Conservation (phyloP, 805 yeast genomes). For the Barnettozyma sp. region DNA sequence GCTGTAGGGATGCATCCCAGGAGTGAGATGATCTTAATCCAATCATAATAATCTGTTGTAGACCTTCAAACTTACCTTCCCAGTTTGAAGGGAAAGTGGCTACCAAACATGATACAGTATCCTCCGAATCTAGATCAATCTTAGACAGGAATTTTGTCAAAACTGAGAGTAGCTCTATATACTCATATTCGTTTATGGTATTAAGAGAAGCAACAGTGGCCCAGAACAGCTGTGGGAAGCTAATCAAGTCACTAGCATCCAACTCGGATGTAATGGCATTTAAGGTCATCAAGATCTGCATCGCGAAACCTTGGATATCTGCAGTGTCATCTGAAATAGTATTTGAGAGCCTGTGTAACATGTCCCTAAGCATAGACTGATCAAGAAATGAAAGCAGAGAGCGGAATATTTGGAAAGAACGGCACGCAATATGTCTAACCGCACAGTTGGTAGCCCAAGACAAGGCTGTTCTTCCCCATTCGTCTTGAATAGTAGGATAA, state of each 20-base stretch:
- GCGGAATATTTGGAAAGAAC: conserved; percentile 90
- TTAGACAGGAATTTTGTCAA: conserved; percentile 78
- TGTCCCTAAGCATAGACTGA: conserved; percentile 82
- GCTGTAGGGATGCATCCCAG: conserved; percentile 66
- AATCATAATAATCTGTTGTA: conserved; percentile 69
- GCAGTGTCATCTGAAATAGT: conserved; percentile 84
- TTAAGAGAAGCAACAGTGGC: conserved; percentile 85
- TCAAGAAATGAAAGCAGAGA: conserved; percentile 77
- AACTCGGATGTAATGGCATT: conserved; percentile 88
- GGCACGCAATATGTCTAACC: conserved; percentile 92
- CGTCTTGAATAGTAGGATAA: conserved; percentile 52
- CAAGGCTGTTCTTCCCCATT: conserved; percentile 80
- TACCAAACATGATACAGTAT: conserved; percentile 74
- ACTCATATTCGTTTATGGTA: conserved; percentile 89
- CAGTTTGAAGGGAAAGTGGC: conserved; percentile 90
- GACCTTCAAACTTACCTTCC: conserved; percentile 91
- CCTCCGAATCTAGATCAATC: conserved; percentile 79
- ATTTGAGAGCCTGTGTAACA: conserved; percentile 87
- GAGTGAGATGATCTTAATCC: conserved; percentile 82
- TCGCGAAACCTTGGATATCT: conserved; percentile 93
- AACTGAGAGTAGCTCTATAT: conserved; percentile 78
- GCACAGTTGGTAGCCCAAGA: conserved; percentile 98
- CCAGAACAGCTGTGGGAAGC: conserved; percentile 95
- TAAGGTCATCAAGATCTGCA: conserved; percentile 94
- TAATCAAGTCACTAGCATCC: conserved; percentile 68